Evolutionary conservation across 352 stramenopile genomes (phyloP).

Genomic region (Globisporangium emineosum): DNA sequence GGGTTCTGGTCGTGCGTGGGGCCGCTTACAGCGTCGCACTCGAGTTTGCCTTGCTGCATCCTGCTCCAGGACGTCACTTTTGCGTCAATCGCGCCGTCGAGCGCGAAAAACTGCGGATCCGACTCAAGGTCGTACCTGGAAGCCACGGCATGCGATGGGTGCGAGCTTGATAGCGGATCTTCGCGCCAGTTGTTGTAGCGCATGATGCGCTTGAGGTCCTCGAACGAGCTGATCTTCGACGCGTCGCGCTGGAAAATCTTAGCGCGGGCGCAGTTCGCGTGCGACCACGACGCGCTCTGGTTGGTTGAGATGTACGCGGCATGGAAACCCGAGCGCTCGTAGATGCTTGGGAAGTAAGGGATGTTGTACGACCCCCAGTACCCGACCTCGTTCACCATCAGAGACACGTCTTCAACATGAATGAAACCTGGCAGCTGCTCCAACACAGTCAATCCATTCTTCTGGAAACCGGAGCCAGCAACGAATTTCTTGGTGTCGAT

Average conservation of each 20-base stretch:
- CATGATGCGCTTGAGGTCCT: conserved; percentile 62
- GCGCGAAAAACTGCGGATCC: conserved; percentile 28
- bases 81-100: conserved; percentile 66
- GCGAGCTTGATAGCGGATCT: conserved; percentile 42
- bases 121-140: conserved; percentile 62
- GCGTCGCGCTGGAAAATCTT: conserved; percentile 59
- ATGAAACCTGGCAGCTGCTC: conserved; percentile 71
- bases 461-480: conserved; percentile 32
- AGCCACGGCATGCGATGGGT: conserved; percentile 55
- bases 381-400: conserved; percentile 39
- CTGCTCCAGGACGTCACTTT: conserved; percentile 58
- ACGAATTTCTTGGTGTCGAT: conserved; percentile 62
- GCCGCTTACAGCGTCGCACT: conserved; percentile 57
- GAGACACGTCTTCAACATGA: conserved; percentile 52
- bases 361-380: conserved; percentile 86
- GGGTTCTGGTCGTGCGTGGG: conserved; percentile 50
- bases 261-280: conserved; percentile 41
- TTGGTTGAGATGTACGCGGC: conserved; percentile 34
- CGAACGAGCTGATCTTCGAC: conserved; percentile 34
- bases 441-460: conserved; percentile 54
- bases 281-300: conserved; percentile 34
- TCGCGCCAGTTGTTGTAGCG: conserved; percentile 61
- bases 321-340: conserved; percentile 52
- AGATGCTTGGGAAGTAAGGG: conserved; percentile 68
- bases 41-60: conserved; percentile 22